Conservation (phyloP, 2,329 filamentous ascomycete species). For the Parasarocladium wereldwijsianum region DNA sequence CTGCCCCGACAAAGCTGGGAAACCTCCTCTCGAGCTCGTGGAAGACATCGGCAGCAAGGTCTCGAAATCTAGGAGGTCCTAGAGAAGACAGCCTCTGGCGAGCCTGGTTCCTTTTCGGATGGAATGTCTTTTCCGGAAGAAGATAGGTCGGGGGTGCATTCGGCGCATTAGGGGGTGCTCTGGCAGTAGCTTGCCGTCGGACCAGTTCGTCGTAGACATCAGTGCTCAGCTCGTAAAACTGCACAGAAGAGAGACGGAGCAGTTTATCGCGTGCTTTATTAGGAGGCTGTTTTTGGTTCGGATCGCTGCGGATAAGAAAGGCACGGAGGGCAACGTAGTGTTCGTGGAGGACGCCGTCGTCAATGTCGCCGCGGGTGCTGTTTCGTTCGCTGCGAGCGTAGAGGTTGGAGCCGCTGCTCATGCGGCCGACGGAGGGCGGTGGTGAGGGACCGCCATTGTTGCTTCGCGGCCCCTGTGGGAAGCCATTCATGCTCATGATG, state of each 20-base stretch:
- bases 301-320: constrained; percentile 65
- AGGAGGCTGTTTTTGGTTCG: constrained; percentile 56
- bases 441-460: constrained; percentile 59
- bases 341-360: constrained; percentile 51
- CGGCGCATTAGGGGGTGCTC: constrained; percentile 36
- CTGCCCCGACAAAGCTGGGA: constrained; percentile 59
- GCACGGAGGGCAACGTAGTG: constrained; percentile 70
- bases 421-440: constrained; percentile 74
- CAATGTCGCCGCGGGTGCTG: constrained; percentile 42
- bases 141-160: constrained; percentile 55
- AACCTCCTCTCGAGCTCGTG: constrained; percentile 86
- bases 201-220: constrained; percentile 94
- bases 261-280: constrained; percentile 93
- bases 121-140: constrained; percentile 75
- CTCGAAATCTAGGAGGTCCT: constrained; percentile 72
- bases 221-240: constrained; percentile 95
- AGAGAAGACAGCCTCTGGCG: constrained; percentile 86
- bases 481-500: constrained; percentile 44
- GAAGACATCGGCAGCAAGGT: constrained; percentile 90
- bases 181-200: constrained; percentile 59
- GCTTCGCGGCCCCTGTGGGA: constrained; percentile 39
- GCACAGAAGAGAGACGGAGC: constrained; percentile 72
- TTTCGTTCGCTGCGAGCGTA: constrained; percentile 50
- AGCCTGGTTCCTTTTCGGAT: constrained; percentile 96
- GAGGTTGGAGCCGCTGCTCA: constrained; percentile 62